These are phyloP conservation scores for Hypoxylon rickii DNA, from an alignment of 495 filamentous ascomycete genomes.

Conservation along the genomic window DNA sequence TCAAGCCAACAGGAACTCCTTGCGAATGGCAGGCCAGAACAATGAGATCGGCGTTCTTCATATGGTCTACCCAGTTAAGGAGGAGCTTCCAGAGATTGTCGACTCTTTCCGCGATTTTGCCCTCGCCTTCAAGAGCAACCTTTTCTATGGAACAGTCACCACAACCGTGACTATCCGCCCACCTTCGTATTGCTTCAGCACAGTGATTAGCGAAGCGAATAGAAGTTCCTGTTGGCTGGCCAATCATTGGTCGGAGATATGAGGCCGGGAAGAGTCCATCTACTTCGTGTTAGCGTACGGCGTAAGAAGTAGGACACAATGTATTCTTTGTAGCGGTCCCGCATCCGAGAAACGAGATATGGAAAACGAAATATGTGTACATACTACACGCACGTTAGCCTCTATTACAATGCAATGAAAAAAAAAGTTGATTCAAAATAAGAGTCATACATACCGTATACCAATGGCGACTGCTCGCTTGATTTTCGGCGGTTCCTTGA, in stretches of 20 bases:
- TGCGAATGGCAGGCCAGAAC: conserved; percentile 92
- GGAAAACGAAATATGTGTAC: background rate
- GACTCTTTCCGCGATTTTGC: conserved; percentile 88
- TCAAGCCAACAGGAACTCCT: conserved; percentile 89
- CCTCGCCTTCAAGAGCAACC: conserved; percentile 95
- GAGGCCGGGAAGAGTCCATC: conserved; percentile 89
- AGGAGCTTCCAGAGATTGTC: conserved; percentile 92
- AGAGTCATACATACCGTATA: conserved; percentile 51
- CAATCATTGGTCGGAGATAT: conserved; percentile 81
- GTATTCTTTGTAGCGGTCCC: no score
- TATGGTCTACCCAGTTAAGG: conserved; percentile 92
- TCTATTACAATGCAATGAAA: background rate
- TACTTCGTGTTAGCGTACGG: background rate
- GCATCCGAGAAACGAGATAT: background rate
- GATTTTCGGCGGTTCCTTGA: conserved; percentile 70
- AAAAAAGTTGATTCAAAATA: background rate
- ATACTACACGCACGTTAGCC: background rate
- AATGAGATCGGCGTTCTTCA: conserved; percentile 85
- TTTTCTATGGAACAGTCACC: conserved; percentile 77
- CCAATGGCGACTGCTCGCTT: conserved; percentile 89
- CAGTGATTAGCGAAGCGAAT: conserved; percentile 90
- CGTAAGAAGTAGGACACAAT: no score
- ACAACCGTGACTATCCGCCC: conserved; percentile 71
- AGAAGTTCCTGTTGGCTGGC: conserved; percentile 94
- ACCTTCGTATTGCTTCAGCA: conserved; percentile 80